A percentile compares a stretch with the other conserved stretches of the same genome.
Conservation (phyloP, 441 rosid genomes). For the Geranium incanum region DNA sequence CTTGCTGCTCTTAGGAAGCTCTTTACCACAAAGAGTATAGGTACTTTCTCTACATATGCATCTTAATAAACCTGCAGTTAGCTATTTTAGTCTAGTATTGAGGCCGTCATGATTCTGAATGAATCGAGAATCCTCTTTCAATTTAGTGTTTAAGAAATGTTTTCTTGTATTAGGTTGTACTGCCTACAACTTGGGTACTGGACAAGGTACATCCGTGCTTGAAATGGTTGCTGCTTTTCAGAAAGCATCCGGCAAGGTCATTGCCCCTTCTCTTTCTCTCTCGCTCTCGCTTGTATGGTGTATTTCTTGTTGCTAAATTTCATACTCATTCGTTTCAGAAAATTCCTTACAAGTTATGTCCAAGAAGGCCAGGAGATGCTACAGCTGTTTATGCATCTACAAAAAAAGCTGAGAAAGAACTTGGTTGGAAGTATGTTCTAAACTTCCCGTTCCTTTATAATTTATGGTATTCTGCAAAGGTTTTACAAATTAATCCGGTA, state of each 20-base stretch:
- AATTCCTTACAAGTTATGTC: conserved; percentile 73
- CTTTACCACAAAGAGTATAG: conserved; percentile 34
- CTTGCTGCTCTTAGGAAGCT: conserved; percentile 55
- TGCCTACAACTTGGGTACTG: conserved; percentile 64
- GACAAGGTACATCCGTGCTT: conserved; percentile 55
- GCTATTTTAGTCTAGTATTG: background rate
- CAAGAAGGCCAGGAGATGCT: conserved; percentile 89
- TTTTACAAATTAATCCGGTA: too few relatives aligned
- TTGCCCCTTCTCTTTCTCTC: background rate
- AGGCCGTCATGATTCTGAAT: background rate
- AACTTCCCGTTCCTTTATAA: background rate
- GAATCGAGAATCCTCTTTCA: too few relatives aligned
- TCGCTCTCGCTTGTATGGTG: background rate
- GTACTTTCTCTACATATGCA: too few relatives aligned
- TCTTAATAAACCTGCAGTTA: too few relatives aligned
- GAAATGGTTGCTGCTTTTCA: conserved; percentile 75
- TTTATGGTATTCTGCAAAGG: background rate
- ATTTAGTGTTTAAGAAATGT: background rate
- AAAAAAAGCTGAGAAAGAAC: conserved; percentile 70
- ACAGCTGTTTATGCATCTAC: conserved; percentile 79
- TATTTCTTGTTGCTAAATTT: background rate
- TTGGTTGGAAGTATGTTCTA: conserved; percentile 65
- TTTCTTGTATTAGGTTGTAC: conserved; percentile 39
- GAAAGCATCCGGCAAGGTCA: conserved; percentile 79
- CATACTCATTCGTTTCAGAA: conserved; percentile 37